Conservation (phyloP, 805 yeast species). For the Yarrowia phangngaensis region DNA sequence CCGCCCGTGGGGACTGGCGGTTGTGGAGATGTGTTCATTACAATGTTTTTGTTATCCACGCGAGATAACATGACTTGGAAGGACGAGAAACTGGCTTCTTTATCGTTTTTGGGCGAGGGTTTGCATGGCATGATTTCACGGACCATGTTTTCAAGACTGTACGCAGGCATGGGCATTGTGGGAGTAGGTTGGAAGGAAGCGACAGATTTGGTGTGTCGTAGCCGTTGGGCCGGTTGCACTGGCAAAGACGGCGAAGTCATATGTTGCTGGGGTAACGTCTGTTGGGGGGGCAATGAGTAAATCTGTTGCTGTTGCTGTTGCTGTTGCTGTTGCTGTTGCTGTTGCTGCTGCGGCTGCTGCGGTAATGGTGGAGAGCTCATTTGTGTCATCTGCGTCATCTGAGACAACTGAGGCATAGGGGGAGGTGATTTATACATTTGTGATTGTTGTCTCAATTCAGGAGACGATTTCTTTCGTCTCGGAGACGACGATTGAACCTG, state of each 20-base stretch:
- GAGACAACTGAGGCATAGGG: slow-evolving; percentile 4
- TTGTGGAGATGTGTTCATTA: slow-evolving; percentile 4
- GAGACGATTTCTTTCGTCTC: slow-evolving; percentile 11
- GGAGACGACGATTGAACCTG: slow-evolving; percentile 26
- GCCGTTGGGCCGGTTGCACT: slow-evolving; percentile 1
- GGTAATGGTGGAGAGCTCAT: background rate
- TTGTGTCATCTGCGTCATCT: slow-evolving; percentile 18
- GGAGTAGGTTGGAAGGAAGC: slow-evolving; percentile 15
- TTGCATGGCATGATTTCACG: slow-evolving; percentile 1
- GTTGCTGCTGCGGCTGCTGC: background rate
- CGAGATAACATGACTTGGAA: slow-evolving; percentile 17
- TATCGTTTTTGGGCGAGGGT: slow-evolving; percentile 8
- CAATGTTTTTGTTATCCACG: slow-evolving; percentile 7
- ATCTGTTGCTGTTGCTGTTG: background rate
- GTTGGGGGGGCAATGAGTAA: too few relatives aligned
- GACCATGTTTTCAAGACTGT: slow-evolving; percentile 10
- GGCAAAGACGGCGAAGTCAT: too few relatives aligned
- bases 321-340: slow-evolving; percentile 1
- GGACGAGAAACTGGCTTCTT: slow-evolving; percentile 20
- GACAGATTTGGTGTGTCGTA: slow-evolving; percentile 14
- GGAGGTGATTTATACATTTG: slow-evolving; percentile 23
- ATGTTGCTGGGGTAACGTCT: too few relatives aligned
- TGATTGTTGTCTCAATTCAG: slow-evolving; percentile 8
- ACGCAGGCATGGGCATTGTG: slow-evolving; percentile 19
- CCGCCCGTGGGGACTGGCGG: slow-evolving; percentile 10